These are phyloP conservation scores for Fusarium sulawesiense DNA, from an alignment of 2,329 filamentous ascomycete genomes.

Conservation along the genomic window DNA sequence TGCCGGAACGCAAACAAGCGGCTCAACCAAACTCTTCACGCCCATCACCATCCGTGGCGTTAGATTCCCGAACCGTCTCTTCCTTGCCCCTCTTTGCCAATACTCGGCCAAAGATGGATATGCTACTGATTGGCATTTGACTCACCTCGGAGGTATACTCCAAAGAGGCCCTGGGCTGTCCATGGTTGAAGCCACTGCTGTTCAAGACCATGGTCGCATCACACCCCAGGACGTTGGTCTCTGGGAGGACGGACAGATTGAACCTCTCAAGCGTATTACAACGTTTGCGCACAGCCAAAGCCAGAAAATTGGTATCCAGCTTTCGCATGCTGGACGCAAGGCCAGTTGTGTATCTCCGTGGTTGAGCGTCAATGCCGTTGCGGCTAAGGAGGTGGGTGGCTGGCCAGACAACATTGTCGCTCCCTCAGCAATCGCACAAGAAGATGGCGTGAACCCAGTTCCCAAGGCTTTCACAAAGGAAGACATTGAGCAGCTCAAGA, in stretches of 20 bases:
- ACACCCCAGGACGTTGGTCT: conserved; percentile 81
- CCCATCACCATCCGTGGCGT: conserved; percentile 59
- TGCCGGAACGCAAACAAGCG: conserved; percentile 53
- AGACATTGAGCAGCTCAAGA: conserved; percentile 75
- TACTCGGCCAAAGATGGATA: conserved; percentile 68
- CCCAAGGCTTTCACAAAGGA: conserved; percentile 75
- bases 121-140: conserved; percentile 81
- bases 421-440: conserved; percentile 67
- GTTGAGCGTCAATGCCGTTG: conserved; percentile 66
- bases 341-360: conserved; percentile 71
- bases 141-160: conserved; percentile 82
- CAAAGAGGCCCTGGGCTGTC: conserved; percentile 78
- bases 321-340: conserved; percentile 82
- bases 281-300: conserved; percentile 84
- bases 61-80: conserved; percentile 58
- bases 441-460: conserved; percentile 61
- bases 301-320: conserved; percentile 81
- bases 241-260: conserved; percentile 87
- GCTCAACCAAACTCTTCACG: conserved; percentile 56
- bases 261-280: conserved; percentile 73
- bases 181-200: conserved; percentile 81
- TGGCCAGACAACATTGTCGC: conserved; percentile 68
- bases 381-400: conserved; percentile 62
- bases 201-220: conserved; percentile 82
- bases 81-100: conserved; percentile 59